Conservation (phyloP, 2,329 filamentous ascomycete genomes). For the Aspergillus pseudonomiae region DNA sequence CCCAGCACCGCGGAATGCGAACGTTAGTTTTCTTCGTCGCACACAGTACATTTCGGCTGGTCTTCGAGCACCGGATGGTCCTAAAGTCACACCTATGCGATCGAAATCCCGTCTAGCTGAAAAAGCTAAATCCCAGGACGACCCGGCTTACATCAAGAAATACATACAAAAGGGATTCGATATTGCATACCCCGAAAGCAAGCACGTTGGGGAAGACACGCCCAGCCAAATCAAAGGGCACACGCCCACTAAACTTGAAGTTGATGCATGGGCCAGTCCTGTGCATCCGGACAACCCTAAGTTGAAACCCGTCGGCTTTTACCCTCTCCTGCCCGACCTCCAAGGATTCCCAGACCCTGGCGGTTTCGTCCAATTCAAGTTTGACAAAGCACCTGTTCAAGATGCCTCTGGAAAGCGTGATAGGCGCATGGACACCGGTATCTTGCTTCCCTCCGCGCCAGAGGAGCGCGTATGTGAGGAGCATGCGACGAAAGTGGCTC, state of each 20-base stretch:
- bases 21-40: slow-evolving; percentile 89
- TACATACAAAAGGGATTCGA: slow-evolving; percentile 67
- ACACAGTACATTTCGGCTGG: slow-evolving; percentile 81
- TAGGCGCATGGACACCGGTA: slow-evolving; percentile 60
- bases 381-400: slow-evolving; percentile 61
- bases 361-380: slow-evolving; percentile 63
- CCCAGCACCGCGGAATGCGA: slow-evolving; percentile 72
- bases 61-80: slow-evolving; percentile 37
- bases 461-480: slow-evolving; percentile 52
- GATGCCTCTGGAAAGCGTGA: slow-evolving; percentile 55
- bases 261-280: slow-evolving; percentile 62
- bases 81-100: slow-evolving; percentile 29
- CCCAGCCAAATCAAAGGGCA: slow-evolving; percentile 57
- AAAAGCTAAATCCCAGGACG: slow-evolving; percentile 52
- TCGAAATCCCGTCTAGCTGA: slow-evolving; percentile 29
- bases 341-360: slow-evolving; percentile 62
- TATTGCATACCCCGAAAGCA: slow-evolving; percentile 64
- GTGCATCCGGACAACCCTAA: slow-evolving; percentile 62
- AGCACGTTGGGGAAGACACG: slow-evolving; percentile 60
- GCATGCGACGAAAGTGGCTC: slow-evolving; percentile 51
- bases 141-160: slow-evolving; percentile 63
- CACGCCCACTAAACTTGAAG: slow-evolving; percentile 56
- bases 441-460: slow-evolving; percentile 57
- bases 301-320: slow-evolving; percentile 61
- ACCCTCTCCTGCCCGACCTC: slow-evolving; percentile 64